A percentile compares a stretch with the other conserved stretches of the same genome.
Conservation (phyloP, 225 moss, liverwort and hornwort genomes). For the Neckera pumila region DNA sequence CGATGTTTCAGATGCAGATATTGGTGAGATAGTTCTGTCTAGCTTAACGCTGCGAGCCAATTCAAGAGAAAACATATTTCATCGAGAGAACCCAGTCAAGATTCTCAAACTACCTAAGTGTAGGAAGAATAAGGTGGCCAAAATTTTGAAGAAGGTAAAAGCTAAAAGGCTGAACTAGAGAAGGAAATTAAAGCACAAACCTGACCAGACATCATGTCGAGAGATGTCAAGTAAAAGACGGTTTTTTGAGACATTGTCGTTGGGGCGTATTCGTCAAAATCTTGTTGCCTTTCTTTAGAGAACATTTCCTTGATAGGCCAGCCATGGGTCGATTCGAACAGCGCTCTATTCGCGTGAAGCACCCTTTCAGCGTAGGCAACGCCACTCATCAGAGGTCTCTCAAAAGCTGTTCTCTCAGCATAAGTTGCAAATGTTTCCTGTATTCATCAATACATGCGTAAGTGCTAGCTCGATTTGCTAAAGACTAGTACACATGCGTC, state of each 20-base stretch:
- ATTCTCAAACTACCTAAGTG: background rate
- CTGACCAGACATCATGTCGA: slow-evolving; percentile 74
- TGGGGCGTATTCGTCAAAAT: slow-evolving; percentile 55
- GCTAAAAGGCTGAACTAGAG: background rate
- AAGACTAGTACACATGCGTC: background rate
- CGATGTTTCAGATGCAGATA: background rate
- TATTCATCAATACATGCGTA: background rate
- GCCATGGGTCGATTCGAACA: slow-evolving; percentile 42
- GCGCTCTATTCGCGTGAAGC: slow-evolving; percentile 42
- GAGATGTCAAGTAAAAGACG: slow-evolving; percentile 48
- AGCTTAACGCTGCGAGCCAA: background rate
- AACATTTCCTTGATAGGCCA: slow-evolving; percentile 61
- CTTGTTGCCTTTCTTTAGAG: slow-evolving; percentile 41
- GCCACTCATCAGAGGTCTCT: slow-evolving; percentile 67
- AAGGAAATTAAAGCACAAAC: slow-evolving; percentile 4
- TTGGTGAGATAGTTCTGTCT: background rate
- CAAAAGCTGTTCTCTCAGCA: slow-evolving; percentile 48
- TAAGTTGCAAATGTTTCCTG: slow-evolving; percentile 63
- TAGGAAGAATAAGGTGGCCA: background rate
- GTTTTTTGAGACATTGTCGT: slow-evolving; percentile 58
- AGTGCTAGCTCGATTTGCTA: background rate
- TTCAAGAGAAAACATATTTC: background rate
- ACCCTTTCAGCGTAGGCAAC: slow-evolving; percentile 63
- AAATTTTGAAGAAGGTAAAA: background rate
- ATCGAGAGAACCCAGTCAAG: background rate